phyloP scores from a whole-genome alignment of 2,329 filamentous ascomycete genomes.

The Orbilia ellipsospora region DNA sequence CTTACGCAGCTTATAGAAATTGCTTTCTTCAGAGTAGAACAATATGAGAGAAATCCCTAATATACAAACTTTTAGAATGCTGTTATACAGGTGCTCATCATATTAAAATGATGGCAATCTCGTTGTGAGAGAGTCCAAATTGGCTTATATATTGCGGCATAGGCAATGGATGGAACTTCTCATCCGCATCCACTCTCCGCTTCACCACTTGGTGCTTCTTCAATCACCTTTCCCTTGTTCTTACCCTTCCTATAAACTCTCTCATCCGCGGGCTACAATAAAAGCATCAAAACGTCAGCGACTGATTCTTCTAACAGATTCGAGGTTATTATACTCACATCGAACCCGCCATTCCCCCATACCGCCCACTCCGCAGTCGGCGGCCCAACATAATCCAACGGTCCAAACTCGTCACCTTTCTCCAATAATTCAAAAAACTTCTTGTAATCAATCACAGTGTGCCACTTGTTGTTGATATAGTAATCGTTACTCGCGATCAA shows the following conservation, averaged over 20 bases:
- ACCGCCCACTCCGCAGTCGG: conserved; percentile 92
- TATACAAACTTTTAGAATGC: too few species aligned
- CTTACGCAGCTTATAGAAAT: too few species aligned
- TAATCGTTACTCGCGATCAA: conserved; percentile 86
- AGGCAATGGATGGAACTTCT: background rate
- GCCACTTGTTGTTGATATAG: conserved; percentile 79
- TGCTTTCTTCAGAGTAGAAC: too few species aligned
- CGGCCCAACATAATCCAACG: conserved; percentile 88
- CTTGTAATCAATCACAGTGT: conserved; percentile 90
- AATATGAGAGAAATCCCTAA: conserved; percentile 26
- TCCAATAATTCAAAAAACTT: conserved; percentile 87
- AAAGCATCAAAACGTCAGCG: conserved; percentile 12
- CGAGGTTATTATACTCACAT: conserved; percentile 63
- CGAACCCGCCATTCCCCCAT: conserved; percentile 94
- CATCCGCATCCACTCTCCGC: conserved; percentile 52
- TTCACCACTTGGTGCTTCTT: conserved; percentile 25
- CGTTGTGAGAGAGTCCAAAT: too few species aligned
- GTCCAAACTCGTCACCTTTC: conserved; percentile 77
- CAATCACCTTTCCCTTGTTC: conserved; percentile 62
- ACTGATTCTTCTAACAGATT: background rate
- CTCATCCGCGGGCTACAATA: conserved; percentile 74
- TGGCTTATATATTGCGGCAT: too few species aligned
- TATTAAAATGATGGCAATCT: too few species aligned
- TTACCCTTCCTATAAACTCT: conserved; percentile 88
- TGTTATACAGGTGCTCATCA: too few species aligned